Evolutionary conservation across 345 rosid genomes (phyloP).

Genomic region (Raphanus raphanistrum): DNA sequence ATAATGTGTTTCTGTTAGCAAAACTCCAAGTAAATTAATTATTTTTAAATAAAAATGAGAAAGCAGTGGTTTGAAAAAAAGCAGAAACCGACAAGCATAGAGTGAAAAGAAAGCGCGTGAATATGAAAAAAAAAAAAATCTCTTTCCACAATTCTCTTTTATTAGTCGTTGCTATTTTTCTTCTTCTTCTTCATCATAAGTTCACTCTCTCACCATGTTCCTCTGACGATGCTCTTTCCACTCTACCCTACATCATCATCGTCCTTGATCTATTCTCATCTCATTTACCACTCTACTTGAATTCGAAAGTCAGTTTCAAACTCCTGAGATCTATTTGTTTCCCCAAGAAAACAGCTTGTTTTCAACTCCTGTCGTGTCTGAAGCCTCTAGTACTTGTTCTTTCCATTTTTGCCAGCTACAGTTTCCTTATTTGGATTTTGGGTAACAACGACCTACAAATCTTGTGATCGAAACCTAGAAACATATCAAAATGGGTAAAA

Average conservation of each 20-base stretch:
- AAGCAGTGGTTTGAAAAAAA: slow-evolving; percentile 26
- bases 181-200: slow-evolving; percentile 13
- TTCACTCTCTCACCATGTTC: slow-evolving; percentile 29
- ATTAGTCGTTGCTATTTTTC: neutral
- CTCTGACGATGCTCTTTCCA: slow-evolving; percentile 21
- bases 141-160: slow-evolving; percentile 5
- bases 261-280: neutral
- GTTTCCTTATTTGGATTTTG: neutral
- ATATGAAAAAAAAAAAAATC: neutral
- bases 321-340: slow-evolving; percentile 3
- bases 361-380: slow-evolving; percentile 1
- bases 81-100: slow-evolving; percentile 33
- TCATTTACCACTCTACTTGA: neutral
- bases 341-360: slow-evolving; percentile 22
- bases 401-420: neutral
- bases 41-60: neutral
- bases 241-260: neutral
- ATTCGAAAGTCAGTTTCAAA: neutral
- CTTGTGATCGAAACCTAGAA: neutral
- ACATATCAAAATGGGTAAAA: slow-evolving; percentile 42
- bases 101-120: slow-evolving; percentile 39
- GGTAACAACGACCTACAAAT: neutral
- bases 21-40: slow-evolving; percentile 7
- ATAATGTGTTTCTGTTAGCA: slow-evolving; percentile 17
- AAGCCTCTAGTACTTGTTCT: neutral